These are phyloP conservation scores for Nemophila menziesii DNA, from an alignment of 257 asterid species.

Conservation along the genomic window DNA sequence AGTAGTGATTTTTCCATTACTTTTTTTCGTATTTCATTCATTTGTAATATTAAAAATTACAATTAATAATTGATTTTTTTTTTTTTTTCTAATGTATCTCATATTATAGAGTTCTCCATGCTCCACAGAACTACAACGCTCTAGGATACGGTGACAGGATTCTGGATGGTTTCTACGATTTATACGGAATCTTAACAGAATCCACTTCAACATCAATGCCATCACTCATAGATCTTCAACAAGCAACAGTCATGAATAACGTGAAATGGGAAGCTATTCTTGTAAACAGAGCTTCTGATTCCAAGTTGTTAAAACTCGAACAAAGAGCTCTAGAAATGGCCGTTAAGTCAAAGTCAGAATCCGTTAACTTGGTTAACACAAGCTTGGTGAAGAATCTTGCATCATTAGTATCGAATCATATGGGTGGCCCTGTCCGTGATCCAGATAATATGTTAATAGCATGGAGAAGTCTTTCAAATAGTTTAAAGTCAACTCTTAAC, in stretches of 20 bases:
- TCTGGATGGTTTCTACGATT: constrained; percentile 87
- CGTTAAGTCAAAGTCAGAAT: constrained; percentile 33
- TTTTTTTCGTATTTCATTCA: background rate
- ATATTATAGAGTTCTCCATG: constrained; percentile 64
- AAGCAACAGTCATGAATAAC: constrained; percentile 46
- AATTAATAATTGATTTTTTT: constrained; percentile 16
- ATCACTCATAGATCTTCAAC: constrained; percentile 80
- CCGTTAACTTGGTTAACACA: constrained; percentile 24
- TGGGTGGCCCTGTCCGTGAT: constrained; percentile 93
- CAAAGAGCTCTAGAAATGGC: constrained; percentile 60
- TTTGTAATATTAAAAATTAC: no score
- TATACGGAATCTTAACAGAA: constrained; percentile 54
- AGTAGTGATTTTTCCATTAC: background rate
- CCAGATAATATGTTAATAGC: constrained; percentile 65
- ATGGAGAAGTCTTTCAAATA: constrained; percentile 57
- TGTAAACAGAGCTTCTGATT: constrained; percentile 63
- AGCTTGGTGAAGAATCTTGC: constrained; percentile 65
- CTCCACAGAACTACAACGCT: constrained; percentile 94
- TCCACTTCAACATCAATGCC: constrained; percentile 82
- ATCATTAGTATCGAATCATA: constrained; percentile 58
- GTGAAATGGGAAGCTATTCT: constrained; percentile 82
- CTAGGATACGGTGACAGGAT: constrained; percentile 89
- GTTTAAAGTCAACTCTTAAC: constrained; percentile 52
- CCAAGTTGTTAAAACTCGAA: constrained; percentile 70
- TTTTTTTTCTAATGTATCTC: constrained; percentile 60